phyloP scores from a whole-genome alignment of 2,329 filamentous ascomycete species.

The Emergomyces africanus region DNA sequence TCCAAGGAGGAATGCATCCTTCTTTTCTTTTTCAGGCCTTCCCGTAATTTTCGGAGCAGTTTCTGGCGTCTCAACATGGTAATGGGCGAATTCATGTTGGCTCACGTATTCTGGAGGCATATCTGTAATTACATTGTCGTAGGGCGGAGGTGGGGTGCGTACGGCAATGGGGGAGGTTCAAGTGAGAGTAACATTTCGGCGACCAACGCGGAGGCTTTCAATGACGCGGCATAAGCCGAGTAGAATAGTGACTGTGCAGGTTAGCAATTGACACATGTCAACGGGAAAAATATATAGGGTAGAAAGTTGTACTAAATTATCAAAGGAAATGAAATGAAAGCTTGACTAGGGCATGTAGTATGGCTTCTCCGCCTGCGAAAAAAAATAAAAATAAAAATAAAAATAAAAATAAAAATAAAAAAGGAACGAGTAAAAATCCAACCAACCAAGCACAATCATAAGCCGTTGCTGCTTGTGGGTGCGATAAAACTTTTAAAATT shows the following conservation, averaged over 20 bases:
- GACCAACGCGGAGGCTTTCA: conserved; percentile 8
- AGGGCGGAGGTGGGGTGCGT: conserved; percentile 8
- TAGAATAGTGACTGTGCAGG: conserved; percentile 2
- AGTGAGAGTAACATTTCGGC: conserved; percentile 6
- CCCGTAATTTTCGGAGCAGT: background rate
- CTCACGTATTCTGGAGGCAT: conserved; percentile 21
- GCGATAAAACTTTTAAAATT: background rate
- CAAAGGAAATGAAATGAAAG: background rate
- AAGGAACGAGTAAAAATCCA: background rate
- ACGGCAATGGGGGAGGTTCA: background rate
- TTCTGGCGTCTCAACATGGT: background rate
- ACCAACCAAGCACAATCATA: too few species aligned
- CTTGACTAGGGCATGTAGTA: background rate
- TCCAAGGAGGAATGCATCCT: background rate
- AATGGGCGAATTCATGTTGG: conserved; percentile 1
- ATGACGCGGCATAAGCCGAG: conserved; percentile 3
- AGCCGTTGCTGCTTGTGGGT: background rate
- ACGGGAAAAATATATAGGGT: background rate
- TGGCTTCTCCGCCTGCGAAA: background rate
- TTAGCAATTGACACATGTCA: background rate
- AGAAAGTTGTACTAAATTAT: background rate
- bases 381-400: too few species aligned
- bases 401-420: too few species aligned
- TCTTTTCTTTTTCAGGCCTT: background rate
- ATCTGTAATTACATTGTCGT: conserved; percentile 8